These are phyloP conservation scores for Cymbopogon citratus DNA, from an alignment of 176 grass and related monocot species.

Conservation along the genomic window DNA sequence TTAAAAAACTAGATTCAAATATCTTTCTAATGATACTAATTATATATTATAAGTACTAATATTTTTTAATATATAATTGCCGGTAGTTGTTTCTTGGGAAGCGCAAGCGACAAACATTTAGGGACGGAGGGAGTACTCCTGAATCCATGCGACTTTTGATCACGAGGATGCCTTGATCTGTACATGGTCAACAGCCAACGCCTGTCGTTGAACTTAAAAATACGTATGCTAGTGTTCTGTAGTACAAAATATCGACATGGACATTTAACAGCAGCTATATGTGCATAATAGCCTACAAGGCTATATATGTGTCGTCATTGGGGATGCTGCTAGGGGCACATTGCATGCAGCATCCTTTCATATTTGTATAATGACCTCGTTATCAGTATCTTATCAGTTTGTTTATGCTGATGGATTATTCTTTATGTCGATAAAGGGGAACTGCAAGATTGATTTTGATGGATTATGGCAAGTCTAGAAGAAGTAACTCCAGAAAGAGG, in stretches of 20 bases:
- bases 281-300: neutral
- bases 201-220: slow-evolving; percentile 10
- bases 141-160: neutral
- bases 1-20: no score
- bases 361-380: neutral
- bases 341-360: neutral
- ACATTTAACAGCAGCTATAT: slow-evolving; percentile 1
- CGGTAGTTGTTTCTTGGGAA: no score
- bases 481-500: slow-evolving; percentile 34
- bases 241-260: slow-evolving; percentile 2
- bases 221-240: neutral
- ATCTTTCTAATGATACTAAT: no score
- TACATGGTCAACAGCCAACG: neutral
- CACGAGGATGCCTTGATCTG: neutral
- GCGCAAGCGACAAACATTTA: no score
- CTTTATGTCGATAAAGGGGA: slow-evolving; percentile 19
- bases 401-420: slow-evolving; percentile 19
- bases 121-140: no score
- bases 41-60: no score
- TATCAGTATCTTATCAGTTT: slow-evolving; percentile 16
- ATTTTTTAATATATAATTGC: no score
- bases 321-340: neutral
- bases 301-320: neutral
- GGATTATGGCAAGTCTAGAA: slow-evolving; percentile 43
- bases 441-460: slow-evolving; percentile 12